Evolutionary conservation across 345 rosid species (phyloP).

Genomic region (Fremontodendron californicum): DNA sequence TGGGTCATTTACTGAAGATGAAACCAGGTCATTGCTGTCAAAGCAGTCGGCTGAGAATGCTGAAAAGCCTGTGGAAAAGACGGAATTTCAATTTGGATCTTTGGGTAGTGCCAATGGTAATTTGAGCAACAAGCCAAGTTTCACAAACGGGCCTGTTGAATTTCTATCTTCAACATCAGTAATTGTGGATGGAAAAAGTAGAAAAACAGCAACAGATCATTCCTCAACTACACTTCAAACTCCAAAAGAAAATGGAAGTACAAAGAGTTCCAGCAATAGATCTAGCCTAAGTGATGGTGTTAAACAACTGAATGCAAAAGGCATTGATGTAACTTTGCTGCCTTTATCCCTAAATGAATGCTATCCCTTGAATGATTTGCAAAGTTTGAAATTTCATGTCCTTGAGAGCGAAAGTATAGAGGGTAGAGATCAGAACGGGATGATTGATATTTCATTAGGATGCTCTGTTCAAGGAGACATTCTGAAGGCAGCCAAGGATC

Average conservation of each 20-base stretch:
- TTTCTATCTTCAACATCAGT: not conserved
- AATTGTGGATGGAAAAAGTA: conserved; percentile 28
- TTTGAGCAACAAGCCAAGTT: conserved; percentile 23
- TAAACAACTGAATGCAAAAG: conserved; percentile 30
- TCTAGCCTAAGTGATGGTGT: conserved; percentile 43
- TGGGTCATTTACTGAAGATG: conserved; percentile 96
- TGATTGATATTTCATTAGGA: conserved; percentile 24
- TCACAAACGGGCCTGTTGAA: conserved; percentile 29
- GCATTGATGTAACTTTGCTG: conserved; percentile 29
- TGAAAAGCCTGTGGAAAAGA: conserved; percentile 40
- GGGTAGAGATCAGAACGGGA: conserved; percentile 24
- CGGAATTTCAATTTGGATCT: conserved; percentile 44
- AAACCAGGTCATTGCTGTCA: conserved; percentile 55
- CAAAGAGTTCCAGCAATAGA: conserved; percentile 18
- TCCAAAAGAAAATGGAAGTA: conserved; percentile 44
- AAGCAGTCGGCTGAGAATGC: conserved; percentile 38
- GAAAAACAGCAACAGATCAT: conserved; percentile 21
- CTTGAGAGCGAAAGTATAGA: conserved; percentile 35
- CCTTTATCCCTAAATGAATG: conserved; percentile 38
- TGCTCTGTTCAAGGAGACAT: conserved; percentile 26
- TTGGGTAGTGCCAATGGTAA: conserved; percentile 35
- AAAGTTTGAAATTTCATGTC: conserved; percentile 43
- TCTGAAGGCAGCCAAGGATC: conserved; percentile 30
- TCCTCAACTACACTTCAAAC: conserved; percentile 19
- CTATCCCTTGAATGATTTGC: conserved; percentile 29